Evolutionary conservation across 164 flowering plant genomes (phyloP).

Genomic region (Houttuynia cordata): DNA sequence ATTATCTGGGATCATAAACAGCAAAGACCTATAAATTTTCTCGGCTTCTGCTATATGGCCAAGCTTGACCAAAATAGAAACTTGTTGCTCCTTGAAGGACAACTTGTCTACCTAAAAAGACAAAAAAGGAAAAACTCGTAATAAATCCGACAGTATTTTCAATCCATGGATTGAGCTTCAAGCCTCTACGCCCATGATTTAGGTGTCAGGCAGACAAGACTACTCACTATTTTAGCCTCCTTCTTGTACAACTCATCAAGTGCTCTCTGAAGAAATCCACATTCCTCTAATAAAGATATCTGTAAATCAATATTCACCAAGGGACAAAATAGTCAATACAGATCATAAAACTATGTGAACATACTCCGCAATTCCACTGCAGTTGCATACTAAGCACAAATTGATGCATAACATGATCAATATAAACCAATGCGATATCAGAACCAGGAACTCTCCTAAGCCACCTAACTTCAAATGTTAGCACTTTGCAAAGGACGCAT

Average conservation of each 20-base stretch:
- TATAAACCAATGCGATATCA: too few species aligned
- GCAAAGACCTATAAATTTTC: conserved; percentile 52
- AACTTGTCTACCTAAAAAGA: conserved; percentile 70
- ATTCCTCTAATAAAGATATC: conserved; percentile 85
- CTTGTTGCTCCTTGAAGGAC: conserved; percentile 74
- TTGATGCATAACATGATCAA: too few species aligned
- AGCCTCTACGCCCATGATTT: background rate
- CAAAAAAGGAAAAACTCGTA: background rate
- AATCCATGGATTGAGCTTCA: background rate
- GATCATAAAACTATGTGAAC: background rate
- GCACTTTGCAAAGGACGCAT: background rate
- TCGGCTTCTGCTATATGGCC: conserved; percentile 57
- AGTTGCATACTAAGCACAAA: too few species aligned
- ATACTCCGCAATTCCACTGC: background rate
- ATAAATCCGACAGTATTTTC: too few species aligned
- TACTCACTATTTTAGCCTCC: conserved; percentile 73
- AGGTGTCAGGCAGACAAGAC: background rate
- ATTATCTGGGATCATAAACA: conserved; percentile 93
- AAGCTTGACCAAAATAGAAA: conserved; percentile 74
- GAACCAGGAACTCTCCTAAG: too few species aligned
- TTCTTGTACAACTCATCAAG: conserved; percentile 70
- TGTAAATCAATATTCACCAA: conserved; percentile 15
- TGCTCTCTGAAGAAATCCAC: conserved; percentile 67
- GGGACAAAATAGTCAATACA: background rate
- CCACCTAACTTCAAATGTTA: background rate